Evolutionary conservation across 2,329 filamentous ascomycete species (phyloP), one percentile per base, ranked within the genome.

Genomic region (Trichoderma sp.): DNA sequence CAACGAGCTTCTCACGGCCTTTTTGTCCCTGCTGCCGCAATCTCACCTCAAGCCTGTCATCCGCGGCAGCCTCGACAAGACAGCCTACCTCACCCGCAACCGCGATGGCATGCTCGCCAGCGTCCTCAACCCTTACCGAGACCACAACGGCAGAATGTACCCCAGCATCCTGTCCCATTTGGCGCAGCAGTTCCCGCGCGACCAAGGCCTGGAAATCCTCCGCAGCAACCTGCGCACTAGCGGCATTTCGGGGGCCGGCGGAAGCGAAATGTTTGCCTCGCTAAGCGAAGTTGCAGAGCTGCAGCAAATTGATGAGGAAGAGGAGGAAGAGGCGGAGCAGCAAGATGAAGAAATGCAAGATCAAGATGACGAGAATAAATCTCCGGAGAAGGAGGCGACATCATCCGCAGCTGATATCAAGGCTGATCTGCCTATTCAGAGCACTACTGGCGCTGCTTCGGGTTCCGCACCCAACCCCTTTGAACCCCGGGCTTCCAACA

Each of bases 151-250:
- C 53, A 83, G 88, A 72, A 86, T 88, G 63, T 87, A 89, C 70
- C 85, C 91, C 33, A 96, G 91, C 77, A 90, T 97, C 59, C 80
- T 97, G 59, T 94, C 95, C 0, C 92, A 97, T 74, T 82, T 97
- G 31, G 87, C 89, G 8, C 86, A 89, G 67, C 85, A 87, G 62
- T 92, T 89, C 74, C 84, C 89, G 0, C 78, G 85, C 13, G 87
- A 90, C 61, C 83, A 87, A 68, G 86, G 86, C 19, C 87, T 96
- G 1, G 94, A 97, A 79, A 86, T 91, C 11, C 78, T 97, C 68
- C 83, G 87, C 57, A 86, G 84, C 73, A 88, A 87, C 72, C 81
- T 93, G 27, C 82, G 86, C 10, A 79, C 81, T 4, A 76, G 74
- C 11, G 73, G 74, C 64, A 73, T 74, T 66, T 69, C 75, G 14